Evolutionary conservation across 176 grass and related monocot species (phyloP).

Genomic region (Pharus latifolius): DNA sequence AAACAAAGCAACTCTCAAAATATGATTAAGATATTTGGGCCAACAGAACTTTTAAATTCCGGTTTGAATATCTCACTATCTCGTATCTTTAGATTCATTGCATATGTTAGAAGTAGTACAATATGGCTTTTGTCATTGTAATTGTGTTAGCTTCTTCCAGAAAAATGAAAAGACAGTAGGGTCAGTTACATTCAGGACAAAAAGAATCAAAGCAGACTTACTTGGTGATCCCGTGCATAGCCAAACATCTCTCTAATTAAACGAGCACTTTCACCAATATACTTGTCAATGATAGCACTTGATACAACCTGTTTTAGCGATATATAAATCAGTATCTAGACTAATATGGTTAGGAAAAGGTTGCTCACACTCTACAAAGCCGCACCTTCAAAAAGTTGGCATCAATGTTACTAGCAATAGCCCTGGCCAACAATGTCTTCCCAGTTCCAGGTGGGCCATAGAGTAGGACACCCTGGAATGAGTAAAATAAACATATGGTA

Average conservation of each 20-base stretch:
- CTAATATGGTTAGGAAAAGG: not conserved
- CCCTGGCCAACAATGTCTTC: slow-evolving; percentile 90
- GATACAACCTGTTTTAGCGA: slow-evolving; percentile 72
- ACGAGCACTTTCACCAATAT: slow-evolving; percentile 99
- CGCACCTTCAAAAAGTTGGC: slow-evolving; percentile 94
- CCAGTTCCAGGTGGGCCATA: slow-evolving; percentile 96
- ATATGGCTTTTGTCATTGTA: not conserved
- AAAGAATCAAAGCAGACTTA: slow-evolving; percentile 9
- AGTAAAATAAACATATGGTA: not conserved
- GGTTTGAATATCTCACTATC: not conserved
- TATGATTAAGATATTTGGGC: not conserved
- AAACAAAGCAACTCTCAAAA: no score
- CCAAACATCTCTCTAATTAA: slow-evolving; percentile 98
- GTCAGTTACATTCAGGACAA: not conserved
- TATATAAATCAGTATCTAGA: not conserved
- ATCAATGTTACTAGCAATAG: slow-evolving; percentile 99
- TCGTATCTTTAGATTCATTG: not conserved
- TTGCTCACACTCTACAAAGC: not conserved
- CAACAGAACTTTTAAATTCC: not conserved
- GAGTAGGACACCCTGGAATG: slow-evolving; percentile 81
- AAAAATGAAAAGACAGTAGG: not conserved
- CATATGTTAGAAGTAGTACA: not conserved
- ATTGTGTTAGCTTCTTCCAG: not conserved
- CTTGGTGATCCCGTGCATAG: slow-evolving; percentile 96
- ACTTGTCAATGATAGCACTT: slow-evolving; percentile 99